A percentile compares a stretch with the other conserved stretches of the same genome.
phyloP scores from a whole-genome alignment of 257 asterid genomes.

The Ilex asprella region DNA sequence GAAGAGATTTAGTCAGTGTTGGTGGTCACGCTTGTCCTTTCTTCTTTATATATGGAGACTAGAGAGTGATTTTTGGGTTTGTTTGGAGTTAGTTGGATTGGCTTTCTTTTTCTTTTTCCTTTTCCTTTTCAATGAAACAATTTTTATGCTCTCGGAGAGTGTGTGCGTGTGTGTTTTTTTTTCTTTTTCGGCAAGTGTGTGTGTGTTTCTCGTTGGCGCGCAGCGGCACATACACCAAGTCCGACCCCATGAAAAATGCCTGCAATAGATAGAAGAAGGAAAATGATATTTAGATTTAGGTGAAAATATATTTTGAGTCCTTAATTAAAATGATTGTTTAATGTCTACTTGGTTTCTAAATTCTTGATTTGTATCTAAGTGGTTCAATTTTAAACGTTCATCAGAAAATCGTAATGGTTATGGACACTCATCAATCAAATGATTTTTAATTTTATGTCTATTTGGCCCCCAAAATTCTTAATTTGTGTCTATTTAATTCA shows the following conservation, averaged over 20 bases:
- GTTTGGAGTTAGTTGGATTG: slow-evolving; percentile 3
- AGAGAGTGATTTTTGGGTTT: slow-evolving; percentile 7
- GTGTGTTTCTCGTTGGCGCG: not conserved
- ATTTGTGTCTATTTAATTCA: no score
- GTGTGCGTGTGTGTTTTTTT: not conserved
- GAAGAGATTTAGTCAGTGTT: slow-evolving; percentile 55
- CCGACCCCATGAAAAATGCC: slow-evolving; percentile 4
- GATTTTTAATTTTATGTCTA: no score
- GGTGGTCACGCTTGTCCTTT: slow-evolving; percentile 84
- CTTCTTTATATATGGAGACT: slow-evolving; percentile 25
- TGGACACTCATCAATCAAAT: no score
- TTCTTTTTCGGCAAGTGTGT: not conserved
- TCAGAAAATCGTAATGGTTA: no score
- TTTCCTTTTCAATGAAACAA: not conserved
- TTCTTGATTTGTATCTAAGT: no score
- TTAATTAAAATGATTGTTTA: no score
- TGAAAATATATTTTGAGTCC: no score
- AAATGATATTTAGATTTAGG: no score
- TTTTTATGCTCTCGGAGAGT: not conserved
- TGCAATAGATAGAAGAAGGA: no score
- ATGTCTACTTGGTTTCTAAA: no score
- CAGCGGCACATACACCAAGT: slow-evolving; percentile 11
- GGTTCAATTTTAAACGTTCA: no score
- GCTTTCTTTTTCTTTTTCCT: slow-evolving; percentile 3
- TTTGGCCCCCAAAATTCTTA: no score